A percentile compares a stretch with the other conserved stretches of the same genome.
Conservation (phyloP, 257 asterid species). For the Oldenlandia corymbosa region DNA sequence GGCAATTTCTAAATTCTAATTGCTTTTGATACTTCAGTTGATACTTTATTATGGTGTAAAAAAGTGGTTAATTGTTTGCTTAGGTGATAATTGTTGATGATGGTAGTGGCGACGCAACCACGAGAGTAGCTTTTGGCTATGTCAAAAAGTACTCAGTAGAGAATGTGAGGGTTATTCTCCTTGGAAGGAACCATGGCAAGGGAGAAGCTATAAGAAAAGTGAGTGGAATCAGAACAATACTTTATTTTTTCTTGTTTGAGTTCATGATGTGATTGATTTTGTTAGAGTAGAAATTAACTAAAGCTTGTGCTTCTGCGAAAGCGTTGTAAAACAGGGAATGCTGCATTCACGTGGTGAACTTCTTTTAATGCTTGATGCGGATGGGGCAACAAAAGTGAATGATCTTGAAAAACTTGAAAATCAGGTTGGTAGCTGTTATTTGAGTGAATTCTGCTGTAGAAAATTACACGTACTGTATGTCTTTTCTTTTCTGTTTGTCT, state of each 20-base stretch:
- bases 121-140: constrained; percentile 75
- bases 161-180: constrained; percentile 78
- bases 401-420: constrained; percentile 96
- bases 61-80: constrained; percentile 22
- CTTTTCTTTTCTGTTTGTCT: background rate
- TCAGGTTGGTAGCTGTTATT: constrained; percentile 54
- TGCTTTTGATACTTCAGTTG: background rate
- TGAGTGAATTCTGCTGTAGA: background rate
- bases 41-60: background rate
- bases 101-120: constrained; percentile 90
- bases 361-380: constrained; percentile 98
- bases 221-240: constrained; percentile 39
- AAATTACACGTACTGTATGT: background rate
- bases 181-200: constrained; percentile 94
- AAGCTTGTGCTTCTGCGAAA: constrained; percentile 71
- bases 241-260: constrained; percentile 12
- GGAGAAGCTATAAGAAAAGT: constrained; percentile 99
- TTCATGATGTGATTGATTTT: constrained; percentile 2
- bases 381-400: constrained; percentile 85
- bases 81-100: constrained; percentile 93
- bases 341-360: constrained; percentile 98
- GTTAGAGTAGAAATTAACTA: constrained; percentile 34
- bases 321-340: constrained; percentile 94
- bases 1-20: background rate
- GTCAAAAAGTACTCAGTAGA: constrained; percentile 80